Percentiles rank a stretch among this genome's conserved stretches.
Evolutionary conservation across 208 protist species (phyloP).

Genomic region (Strigomonas galati): DNA sequence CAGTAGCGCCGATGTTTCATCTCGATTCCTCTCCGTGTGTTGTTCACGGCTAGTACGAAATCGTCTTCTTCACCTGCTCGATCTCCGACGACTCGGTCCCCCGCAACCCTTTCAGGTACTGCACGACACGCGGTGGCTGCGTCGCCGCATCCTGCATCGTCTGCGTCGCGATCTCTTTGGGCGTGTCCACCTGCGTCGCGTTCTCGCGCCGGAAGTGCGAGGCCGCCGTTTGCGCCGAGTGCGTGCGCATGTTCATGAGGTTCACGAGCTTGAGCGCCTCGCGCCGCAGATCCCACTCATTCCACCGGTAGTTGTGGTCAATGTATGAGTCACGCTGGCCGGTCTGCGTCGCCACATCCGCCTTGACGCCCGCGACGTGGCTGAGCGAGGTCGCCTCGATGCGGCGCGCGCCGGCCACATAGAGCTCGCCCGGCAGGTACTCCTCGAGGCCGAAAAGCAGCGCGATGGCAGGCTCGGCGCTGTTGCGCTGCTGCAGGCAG

Average conservation of each 20-base stretch:
- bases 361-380: conserved; percentile 10
- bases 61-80: conserved; percentile 73
- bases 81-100: conserved; percentile 74
- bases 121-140: conserved; percentile 72
- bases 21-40: background rate
- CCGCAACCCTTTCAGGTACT: conserved; percentile 89
- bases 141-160: conserved; percentile 81
- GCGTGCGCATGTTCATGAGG: conserved; percentile 85
- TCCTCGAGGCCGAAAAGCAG: conserved; percentile 58
- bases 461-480: conserved; percentile 32
- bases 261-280: conserved; percentile 89
- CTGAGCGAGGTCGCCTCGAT: conserved; percentile 28
- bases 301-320: conserved; percentile 90
- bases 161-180: conserved; percentile 64
- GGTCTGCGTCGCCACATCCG: conserved; percentile 74
- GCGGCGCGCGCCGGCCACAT: conserved; percentile 65
- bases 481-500: conserved; percentile 32
- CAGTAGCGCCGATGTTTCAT: too few relatives aligned
- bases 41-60: conserved; percentile 56
- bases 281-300: conserved; percentile 91
- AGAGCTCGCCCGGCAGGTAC: conserved; percentile 70
- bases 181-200: conserved; percentile 71
- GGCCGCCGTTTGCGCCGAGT: conserved; percentile 74
- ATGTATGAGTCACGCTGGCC: conserved; percentile 84
- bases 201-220: conserved; percentile 85